Percentiles rank a stretch among this genome's conserved stretches.
phyloP scores from a whole-genome alignment of 2,329 filamentous ascomycete genomes.

The Fusarium agapanthi region DNA sequence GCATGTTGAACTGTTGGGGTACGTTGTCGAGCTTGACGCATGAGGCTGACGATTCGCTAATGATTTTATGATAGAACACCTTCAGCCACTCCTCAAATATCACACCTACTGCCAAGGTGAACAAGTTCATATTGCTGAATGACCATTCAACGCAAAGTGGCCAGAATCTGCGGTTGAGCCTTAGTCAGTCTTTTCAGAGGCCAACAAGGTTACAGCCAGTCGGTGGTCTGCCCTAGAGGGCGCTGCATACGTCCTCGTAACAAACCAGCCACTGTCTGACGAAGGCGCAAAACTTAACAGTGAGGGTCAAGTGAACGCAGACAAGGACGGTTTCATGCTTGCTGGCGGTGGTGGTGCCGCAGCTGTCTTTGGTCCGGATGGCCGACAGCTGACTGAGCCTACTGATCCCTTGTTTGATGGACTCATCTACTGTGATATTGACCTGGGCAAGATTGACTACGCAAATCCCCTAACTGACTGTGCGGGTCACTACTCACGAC shows the following conservation, averaged over 20 bases:
- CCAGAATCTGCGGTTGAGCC: constrained; percentile 24
- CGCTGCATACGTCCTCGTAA: constrained; percentile 60
- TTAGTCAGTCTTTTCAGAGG: constrained; percentile 35
- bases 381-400: constrained; percentile 40
- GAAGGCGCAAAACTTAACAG: constrained; percentile 46
- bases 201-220: constrained; percentile 47
- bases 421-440: constrained; percentile 49
- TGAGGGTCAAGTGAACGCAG: constrained; percentile 44
- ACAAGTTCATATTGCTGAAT: constrained; percentile 57
- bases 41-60: too few relatives aligned
- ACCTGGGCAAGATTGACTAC: constrained; percentile 36
- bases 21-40: too few relatives aligned
- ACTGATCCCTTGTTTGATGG: constrained; percentile 43
- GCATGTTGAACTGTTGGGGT: constrained; percentile 53
- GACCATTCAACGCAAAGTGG: constrained; percentile 46
- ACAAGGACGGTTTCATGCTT: constrained; percentile 27
- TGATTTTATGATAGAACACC: constrained; percentile 49
- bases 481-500: constrained; percentile 46
- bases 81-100: constrained; percentile 57
- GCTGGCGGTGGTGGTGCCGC: constrained; percentile 27
- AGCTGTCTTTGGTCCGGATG: constrained; percentile 45
- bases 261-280: constrained; percentile 55
- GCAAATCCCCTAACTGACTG: constrained; percentile 49
- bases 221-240: constrained; percentile 65
- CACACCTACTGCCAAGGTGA: constrained; percentile 54